Conservation (phyloP, 108 stramenopile genomes). For the Craspedostauros australis region DNA sequence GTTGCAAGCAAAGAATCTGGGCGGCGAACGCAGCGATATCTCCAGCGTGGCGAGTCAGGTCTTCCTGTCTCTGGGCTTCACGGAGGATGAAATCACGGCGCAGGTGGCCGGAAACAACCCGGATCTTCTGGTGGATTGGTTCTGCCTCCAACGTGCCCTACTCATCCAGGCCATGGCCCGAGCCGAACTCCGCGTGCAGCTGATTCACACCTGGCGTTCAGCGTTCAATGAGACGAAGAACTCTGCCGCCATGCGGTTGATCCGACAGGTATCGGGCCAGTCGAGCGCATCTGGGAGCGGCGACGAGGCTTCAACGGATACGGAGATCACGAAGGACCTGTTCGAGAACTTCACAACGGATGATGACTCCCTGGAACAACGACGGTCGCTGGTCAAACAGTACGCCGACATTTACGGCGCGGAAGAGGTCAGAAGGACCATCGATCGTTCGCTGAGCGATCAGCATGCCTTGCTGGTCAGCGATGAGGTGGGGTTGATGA, state of each 20-base stretch:
- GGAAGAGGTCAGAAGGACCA: background rate
- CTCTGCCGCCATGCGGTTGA: constrained; percentile 10
- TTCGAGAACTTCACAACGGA: constrained; percentile 45
- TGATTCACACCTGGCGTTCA: constrained; percentile 30
- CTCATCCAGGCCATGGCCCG: constrained; percentile 60
- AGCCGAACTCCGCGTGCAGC: constrained; percentile 30
- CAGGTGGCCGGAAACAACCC: constrained; percentile 57
- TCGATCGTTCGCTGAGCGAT: too few species aligned
- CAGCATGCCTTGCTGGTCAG: too few species aligned
- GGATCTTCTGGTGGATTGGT: constrained; percentile 53
- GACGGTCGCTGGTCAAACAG: constrained; percentile 27
- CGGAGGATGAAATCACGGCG: constrained; percentile 40
- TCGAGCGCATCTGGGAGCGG: constrained; percentile 6
- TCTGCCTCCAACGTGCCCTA: constrained; percentile 44
- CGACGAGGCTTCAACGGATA: constrained; percentile 10
- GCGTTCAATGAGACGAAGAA: constrained; percentile 15
- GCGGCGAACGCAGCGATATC: constrained; percentile 25
- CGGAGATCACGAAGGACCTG: constrained; percentile 12
- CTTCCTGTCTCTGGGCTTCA: constrained; percentile 50
- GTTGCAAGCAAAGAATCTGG: constrained; percentile 24
- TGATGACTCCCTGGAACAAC: constrained; percentile 16
- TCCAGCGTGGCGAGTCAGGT: constrained; percentile 44
- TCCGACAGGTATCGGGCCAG: constrained; percentile 8
- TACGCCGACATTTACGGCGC: constrained; percentile 34
- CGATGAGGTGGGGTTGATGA: constrained; percentile 20